phyloP scores from a whole-genome alignment of 805 yeast species.

The Starmerella khaoyaiensis region DNA sequence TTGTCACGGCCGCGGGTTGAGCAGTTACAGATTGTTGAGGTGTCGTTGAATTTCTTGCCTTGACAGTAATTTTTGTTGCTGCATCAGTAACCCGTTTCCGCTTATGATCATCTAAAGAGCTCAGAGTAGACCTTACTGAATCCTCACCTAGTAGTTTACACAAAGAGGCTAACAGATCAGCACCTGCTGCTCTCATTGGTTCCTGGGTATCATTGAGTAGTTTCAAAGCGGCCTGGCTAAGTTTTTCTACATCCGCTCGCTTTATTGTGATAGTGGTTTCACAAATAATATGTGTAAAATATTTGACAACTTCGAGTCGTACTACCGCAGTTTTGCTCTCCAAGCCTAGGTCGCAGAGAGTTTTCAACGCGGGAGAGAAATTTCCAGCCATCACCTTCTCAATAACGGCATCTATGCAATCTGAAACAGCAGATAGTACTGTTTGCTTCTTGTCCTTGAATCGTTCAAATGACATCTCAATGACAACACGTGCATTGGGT shows the following conservation, averaged over 20 bases:
- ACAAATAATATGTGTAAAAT: constrained; percentile 49
- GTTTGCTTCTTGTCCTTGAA: constrained; percentile 76
- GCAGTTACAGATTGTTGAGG: neutral
- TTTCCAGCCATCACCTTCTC: constrained; percentile 27
- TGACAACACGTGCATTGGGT: constrained; percentile 28
- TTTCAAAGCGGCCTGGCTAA: constrained; percentile 45
- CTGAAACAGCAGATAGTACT: constrained; percentile 57
- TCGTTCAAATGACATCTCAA: constrained; percentile 64
- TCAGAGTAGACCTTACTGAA: constrained; percentile 45
- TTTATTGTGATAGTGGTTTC: constrained; percentile 39
- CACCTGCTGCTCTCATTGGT: constrained; percentile 65
- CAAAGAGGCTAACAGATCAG: constrained; percentile 64
- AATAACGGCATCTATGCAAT: constrained; percentile 49
- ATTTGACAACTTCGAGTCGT: constrained; percentile 55
- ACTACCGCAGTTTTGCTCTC: constrained; percentile 74
- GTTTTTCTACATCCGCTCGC: constrained; percentile 40
- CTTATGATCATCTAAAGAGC: constrained; percentile 64
- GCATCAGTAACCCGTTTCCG: constrained; percentile 53
- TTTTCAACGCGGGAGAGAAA: constrained; percentile 8
- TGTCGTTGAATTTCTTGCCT: constrained; percentile 25
- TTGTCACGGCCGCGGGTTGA: constrained; percentile 2
- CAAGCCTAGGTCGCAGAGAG: constrained; percentile 39
- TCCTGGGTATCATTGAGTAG: constrained; percentile 74
- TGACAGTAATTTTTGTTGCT: constrained; percentile 43
- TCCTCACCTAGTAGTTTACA: constrained; percentile 75